These are phyloP conservation scores for Cardamine chenopodiifolia DNA, from an alignment of 345 rosid genomes.

Conservation along the genomic window DNA sequence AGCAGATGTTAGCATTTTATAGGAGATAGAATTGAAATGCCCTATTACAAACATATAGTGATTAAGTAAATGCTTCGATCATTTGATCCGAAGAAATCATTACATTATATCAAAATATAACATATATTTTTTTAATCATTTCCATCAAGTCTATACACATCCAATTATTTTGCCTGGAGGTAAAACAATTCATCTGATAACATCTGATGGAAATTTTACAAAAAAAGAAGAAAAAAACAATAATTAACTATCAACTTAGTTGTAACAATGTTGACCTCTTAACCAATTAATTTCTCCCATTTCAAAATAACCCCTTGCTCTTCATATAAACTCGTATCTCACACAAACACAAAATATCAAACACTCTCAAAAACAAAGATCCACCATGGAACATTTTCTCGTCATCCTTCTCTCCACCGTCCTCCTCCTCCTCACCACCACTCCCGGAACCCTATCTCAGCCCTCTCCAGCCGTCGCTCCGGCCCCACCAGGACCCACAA, in stretches of 20 bases:
- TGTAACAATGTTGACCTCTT: conserved; percentile 34
- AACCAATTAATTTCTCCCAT: conserved; percentile 36
- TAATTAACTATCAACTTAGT: conserved; percentile 35
- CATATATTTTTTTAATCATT: neutral
- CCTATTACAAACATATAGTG: neutral
- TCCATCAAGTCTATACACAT: neutral
- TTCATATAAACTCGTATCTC: conserved; percentile 33
- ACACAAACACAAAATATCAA: conserved; percentile 15
- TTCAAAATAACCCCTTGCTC: conserved; percentile 12
- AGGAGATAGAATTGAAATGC: neutral
- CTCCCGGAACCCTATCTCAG: conserved; percentile 40
- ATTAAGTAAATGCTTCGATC: neutral
- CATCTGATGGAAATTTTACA: conserved; percentile 19
- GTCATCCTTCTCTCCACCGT: conserved; percentile 30
- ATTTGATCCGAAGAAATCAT: neutral
- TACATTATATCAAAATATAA: neutral
- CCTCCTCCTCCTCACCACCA: conserved; percentile 27
- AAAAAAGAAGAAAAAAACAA: neutral
- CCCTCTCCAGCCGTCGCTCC: conserved; percentile 44
- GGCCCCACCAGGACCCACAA: conserved; percentile 50
- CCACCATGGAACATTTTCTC: conserved; percentile 32
- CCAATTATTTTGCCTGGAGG: conserved; percentile 10
- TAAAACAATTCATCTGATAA: conserved; percentile 26
- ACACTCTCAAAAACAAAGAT: neutral
- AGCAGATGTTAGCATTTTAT: neutral